Conservation (phyloP, 331 rosid genomes). For the Stylosanthes scabra region DNA sequence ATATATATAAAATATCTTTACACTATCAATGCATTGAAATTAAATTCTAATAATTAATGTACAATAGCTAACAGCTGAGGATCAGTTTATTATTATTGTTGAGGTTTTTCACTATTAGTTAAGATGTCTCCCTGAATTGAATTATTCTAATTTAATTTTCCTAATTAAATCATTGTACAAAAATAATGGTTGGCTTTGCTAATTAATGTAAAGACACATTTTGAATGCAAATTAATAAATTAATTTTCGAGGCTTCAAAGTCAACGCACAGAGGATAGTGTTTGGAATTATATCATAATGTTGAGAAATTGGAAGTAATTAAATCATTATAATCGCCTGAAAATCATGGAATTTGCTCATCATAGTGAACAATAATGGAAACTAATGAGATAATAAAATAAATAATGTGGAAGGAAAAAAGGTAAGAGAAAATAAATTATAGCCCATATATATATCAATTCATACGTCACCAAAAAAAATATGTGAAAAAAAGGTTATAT, state of each 20-base stretch:
- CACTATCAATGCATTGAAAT: too few relatives aligned
- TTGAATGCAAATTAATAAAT: background rate
- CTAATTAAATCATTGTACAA: background rate
- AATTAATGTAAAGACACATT: background rate
- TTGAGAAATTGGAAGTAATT: constrained; percentile 21
- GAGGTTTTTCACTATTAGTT: too few relatives aligned
- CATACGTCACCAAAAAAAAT: too few relatives aligned
- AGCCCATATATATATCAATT: background rate
- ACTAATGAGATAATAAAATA: background rate
- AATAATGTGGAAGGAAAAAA: constrained; percentile 8
- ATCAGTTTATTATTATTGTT: too few relatives aligned
- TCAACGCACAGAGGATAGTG: constrained; percentile 1
- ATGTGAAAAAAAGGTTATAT: constrained; percentile 40
- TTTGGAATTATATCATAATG: background rate
- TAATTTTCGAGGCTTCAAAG: background rate
- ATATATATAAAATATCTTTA: too few relatives aligned
- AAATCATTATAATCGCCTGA: constrained; percentile 5
- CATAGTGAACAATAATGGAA: constrained; percentile 24
- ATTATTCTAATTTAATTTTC: background rate
- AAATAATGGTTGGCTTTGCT: background rate
- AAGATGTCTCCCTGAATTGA: background rate
- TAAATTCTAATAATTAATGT: too few relatives aligned
- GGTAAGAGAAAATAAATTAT: constrained; percentile 34
- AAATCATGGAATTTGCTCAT: constrained; percentile 32
- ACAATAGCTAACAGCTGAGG: too few relatives aligned